phyloP scores from a whole-genome alignment of 73 alveolate genomes.

The Tetrahymena thermophila region DNA sequence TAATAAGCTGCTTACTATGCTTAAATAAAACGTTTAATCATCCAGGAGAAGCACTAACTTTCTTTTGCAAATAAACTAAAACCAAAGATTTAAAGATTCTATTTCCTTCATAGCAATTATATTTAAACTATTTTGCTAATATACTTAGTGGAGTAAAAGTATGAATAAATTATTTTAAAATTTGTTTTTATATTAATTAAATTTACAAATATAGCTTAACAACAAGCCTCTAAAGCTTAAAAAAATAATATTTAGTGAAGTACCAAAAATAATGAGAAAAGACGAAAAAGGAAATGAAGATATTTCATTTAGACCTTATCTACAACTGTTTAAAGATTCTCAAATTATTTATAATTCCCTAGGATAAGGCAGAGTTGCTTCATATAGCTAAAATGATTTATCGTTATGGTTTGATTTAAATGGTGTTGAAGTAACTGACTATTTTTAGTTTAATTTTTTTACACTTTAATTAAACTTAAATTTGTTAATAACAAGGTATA shows the following conservation, averaged over 20 bases:
- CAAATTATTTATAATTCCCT: not conserved
- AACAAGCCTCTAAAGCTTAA: not conserved
- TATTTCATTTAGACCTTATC: not conserved
- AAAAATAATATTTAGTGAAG: not conserved
- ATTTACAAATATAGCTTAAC: not conserved
- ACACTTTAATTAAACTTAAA: not conserved
- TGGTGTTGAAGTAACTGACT: not conserved
- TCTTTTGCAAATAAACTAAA: not conserved
- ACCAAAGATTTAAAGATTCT: not conserved
- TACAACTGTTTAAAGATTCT: not conserved
- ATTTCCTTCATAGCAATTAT: not conserved
- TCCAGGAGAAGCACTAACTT: not conserved
- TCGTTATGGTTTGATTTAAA: not conserved
- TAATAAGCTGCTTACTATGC: not conserved
- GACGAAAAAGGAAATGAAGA: not conserved
- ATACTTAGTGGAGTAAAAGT: not conserved
- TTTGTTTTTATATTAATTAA: not conserved
- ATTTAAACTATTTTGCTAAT: not conserved
- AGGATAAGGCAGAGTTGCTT: not conserved
- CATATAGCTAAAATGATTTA: not conserved
- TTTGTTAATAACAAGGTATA: not conserved
- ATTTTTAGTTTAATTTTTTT: not conserved
- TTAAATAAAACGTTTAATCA: not conserved
- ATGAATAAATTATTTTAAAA: not conserved
- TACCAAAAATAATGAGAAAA: not conserved